These are phyloP conservation scores for Gossypium sturtianum DNA, from an alignment of 345 rosid species.

Conservation along the genomic window DNA sequence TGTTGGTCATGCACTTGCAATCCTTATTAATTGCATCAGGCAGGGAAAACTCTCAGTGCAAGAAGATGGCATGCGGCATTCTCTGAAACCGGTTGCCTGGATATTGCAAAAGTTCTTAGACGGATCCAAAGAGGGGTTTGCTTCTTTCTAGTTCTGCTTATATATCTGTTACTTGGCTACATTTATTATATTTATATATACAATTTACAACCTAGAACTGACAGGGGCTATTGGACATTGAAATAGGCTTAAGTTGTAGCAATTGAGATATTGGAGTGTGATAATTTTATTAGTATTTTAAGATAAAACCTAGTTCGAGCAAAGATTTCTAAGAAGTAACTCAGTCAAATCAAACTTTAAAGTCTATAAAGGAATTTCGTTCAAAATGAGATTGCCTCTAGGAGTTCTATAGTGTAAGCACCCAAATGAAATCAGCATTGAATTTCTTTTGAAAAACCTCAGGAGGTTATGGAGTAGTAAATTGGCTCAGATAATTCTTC, in stretches of 20 bases:
- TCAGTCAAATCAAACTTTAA: neutral
- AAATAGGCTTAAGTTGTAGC: neutral
- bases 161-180: neutral
- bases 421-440: neutral
- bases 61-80: conserved; percentile 92
- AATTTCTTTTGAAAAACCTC: conserved; percentile 3
- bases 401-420: neutral
- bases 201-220: neutral
- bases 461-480: neutral
- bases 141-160: neutral
- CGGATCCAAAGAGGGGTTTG: conserved; percentile 90
- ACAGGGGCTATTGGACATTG: neutral
- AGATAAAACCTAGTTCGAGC: neutral
- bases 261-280: neutral
- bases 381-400: neutral
- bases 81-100: conserved; percentile 76
- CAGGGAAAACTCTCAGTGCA: conserved; percentile 85
- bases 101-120: conserved; percentile 75
- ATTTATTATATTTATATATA: neutral
- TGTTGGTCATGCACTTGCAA: neutral
- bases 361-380: neutral
- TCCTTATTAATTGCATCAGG: conserved; percentile 29
- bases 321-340: neutral
- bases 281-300: neutral
- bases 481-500: neutral